Conservation (phyloP, 192 early-diverging fungal species). For the Coemansia sp. region DNA sequence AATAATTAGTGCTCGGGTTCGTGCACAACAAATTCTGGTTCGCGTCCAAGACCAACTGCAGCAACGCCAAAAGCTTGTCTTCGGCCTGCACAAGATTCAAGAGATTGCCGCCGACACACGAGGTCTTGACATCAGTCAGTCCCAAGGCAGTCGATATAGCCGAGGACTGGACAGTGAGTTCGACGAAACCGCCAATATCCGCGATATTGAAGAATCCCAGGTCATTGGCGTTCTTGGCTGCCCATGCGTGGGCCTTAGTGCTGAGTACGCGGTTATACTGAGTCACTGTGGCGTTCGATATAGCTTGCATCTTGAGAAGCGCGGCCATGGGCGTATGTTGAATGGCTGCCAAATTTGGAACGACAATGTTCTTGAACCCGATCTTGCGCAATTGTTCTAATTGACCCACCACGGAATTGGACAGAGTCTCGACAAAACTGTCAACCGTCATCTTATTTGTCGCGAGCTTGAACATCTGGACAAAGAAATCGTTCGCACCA, state of each 20-base stretch:
- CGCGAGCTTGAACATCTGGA: constrained; percentile 23
- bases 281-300: constrained; percentile 32
- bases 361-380: constrained; percentile 46
- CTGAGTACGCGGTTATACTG: constrained; percentile 29
- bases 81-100: constrained; percentile 41
- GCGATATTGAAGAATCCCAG: constrained; percentile 24
- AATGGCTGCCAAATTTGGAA: constrained; percentile 34
- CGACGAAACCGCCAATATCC: constrained; percentile 42
- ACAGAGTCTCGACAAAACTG: constrained; percentile 31
- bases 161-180: constrained; percentile 23
- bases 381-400: constrained; percentile 34
- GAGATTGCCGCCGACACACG: constrained; percentile 45
- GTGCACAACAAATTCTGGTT: constrained; percentile 39
- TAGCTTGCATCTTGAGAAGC: constrained; percentile 12
- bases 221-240: constrained; percentile 16
- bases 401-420: constrained; percentile 21
- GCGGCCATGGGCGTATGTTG: constrained; percentile 38
- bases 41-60: constrained; percentile 34
- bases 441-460: constrained; percentile 16
- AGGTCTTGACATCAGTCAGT: constrained; percentile 29
- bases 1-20: constrained; percentile 44
- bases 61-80: constrained; percentile 43
- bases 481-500: constrained; percentile 44
- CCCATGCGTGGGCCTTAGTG: constrained; percentile 29
- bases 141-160: constrained; percentile 27